These are phyloP conservation scores for Ascomycota sp. DNA, from an alignment of 2,329 filamentous ascomycete species.

Conservation along the genomic window DNA sequence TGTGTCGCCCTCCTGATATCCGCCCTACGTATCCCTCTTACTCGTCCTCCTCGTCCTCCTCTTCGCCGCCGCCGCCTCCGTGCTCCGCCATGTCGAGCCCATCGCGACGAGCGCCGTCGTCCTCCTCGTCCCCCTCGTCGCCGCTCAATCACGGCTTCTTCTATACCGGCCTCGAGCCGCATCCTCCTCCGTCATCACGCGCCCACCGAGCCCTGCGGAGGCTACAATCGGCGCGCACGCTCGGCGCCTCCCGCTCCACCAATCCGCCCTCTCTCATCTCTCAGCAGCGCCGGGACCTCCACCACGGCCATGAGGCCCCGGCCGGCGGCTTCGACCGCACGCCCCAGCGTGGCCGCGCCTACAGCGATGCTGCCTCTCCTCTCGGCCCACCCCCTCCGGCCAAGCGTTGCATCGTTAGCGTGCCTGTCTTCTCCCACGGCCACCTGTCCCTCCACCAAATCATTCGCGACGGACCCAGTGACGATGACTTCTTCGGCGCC, in stretches of 20 bases:
- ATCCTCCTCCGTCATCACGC: slow-evolving; percentile 36
- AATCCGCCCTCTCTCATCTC: slow-evolving; percentile 34
- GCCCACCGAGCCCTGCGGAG: slow-evolving; percentile 47
- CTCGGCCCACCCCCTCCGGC: slow-evolving; percentile 14
- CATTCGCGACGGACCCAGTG: slow-evolving; percentile 56
- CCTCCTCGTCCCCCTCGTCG: background rate
- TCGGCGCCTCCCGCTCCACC: slow-evolving; percentile 29
- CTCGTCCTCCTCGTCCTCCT: background rate
- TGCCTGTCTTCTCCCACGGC: slow-evolving; percentile 26
- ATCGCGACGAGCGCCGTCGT: slow-evolving; percentile 1
- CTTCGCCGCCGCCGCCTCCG: background rate
- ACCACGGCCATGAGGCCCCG: slow-evolving; percentile 15
- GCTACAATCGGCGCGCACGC: slow-evolving; percentile 52
- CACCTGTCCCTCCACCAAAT: slow-evolving; percentile 47
- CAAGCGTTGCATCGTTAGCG: slow-evolving; percentile 18
- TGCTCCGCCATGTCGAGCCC: slow-evolving; percentile 3
- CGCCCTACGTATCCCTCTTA: too few relatives aligned
- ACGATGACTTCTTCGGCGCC: slow-evolving; percentile 42
- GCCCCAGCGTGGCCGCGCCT: slow-evolving; percentile 40
- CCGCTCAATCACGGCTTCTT: background rate
- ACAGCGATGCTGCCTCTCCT: slow-evolving; percentile 41
- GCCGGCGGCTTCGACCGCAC: slow-evolving; percentile 14
- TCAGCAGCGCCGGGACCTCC: slow-evolving; percentile 33
- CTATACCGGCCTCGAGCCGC: slow-evolving; percentile 19
- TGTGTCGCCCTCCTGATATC: background rate